Conservation (phyloP, 1,284 basidiomycete species). For the Ustilago curta region DNA sequence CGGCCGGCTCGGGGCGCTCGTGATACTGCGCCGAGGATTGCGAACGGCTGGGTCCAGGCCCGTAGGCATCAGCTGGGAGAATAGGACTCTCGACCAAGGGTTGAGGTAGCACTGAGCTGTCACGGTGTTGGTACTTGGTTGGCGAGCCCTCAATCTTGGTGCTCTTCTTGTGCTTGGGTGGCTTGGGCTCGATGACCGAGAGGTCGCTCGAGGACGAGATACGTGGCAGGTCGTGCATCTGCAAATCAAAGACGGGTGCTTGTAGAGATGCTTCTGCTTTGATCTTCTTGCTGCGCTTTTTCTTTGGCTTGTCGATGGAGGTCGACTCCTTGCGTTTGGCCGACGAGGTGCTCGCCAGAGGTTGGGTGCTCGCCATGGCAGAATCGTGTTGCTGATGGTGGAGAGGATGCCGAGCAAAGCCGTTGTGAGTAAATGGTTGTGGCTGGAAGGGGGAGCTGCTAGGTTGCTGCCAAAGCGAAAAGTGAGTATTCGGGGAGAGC, state of each 20-base stretch:
- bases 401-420: conserved; percentile 4
- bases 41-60: not conserved
- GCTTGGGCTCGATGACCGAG: not conserved
- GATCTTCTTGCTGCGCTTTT: conserved; percentile 34
- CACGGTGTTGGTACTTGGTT: conserved; percentile 17
- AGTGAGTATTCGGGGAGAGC: conserved; percentile 34
- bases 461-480: conserved; percentile 35
- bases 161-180: conserved; percentile 20
- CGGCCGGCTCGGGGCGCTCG: not conserved
- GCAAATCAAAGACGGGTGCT: conserved; percentile 14
- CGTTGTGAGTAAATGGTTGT: conserved; percentile 10
- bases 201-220: not conserved
- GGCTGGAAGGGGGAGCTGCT: conserved; percentile 4
- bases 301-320: conserved; percentile 22
- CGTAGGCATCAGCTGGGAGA: not conserved
- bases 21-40: not conserved
- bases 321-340: conserved; percentile 32
- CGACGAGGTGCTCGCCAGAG: not conserved
- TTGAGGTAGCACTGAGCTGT: not conserved
- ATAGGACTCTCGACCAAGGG: conserved; percentile 13
- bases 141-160: conserved; percentile 9
- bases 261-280: conserved; percentile 15
- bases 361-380: conserved; percentile 19
- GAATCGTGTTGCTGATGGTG: conserved; percentile 3
- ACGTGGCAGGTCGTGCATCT: not conserved